These are phyloP conservation scores for Lunularia cruciata DNA, from an alignment of 225 moss, liverwort and hornwort genomes.

Conservation along the genomic window DNA sequence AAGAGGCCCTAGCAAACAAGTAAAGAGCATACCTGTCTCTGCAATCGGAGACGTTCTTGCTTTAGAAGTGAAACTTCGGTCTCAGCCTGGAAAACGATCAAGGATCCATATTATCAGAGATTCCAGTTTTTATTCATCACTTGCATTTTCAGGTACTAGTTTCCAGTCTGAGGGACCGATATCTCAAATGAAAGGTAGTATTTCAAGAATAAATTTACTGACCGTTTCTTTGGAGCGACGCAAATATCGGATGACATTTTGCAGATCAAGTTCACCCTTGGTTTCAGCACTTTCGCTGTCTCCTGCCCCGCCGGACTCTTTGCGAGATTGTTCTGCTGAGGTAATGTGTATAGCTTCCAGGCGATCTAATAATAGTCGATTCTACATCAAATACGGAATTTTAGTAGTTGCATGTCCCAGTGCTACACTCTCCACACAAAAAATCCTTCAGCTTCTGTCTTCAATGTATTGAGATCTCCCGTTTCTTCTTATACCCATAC, in stretches of 20 bases:
- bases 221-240: constrained; percentile 99
- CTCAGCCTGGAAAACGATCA: constrained; percentile 52
- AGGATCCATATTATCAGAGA: no score
- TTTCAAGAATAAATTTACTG: constrained; percentile 20
- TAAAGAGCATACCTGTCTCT: constrained; percentile 65
- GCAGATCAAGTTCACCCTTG: constrained; percentile 74
- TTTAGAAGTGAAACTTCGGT: constrained; percentile 88
- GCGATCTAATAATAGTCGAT: constrained; percentile 83
- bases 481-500: background rate
- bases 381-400: constrained; percentile 48
- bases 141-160: background rate
- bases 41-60: constrained; percentile 90
- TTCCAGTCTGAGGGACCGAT: background rate
- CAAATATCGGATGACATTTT: constrained; percentile 90
- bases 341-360: constrained; percentile 91
- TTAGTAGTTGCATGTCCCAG: no score
- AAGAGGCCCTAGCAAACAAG: no score
- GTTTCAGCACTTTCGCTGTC: constrained; percentile 54
- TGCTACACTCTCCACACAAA: no score
- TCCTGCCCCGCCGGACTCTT: constrained; percentile 48
- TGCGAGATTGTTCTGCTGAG: constrained; percentile 72
- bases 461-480: background rate
- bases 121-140: no score
- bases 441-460: no score
- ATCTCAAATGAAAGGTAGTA: background rate